Evolutionary conservation across 108 stramenopile species (phyloP), one percentile per base, ranked within the genome.

Genomic region (Asterionellopsis glacialis): DNA sequence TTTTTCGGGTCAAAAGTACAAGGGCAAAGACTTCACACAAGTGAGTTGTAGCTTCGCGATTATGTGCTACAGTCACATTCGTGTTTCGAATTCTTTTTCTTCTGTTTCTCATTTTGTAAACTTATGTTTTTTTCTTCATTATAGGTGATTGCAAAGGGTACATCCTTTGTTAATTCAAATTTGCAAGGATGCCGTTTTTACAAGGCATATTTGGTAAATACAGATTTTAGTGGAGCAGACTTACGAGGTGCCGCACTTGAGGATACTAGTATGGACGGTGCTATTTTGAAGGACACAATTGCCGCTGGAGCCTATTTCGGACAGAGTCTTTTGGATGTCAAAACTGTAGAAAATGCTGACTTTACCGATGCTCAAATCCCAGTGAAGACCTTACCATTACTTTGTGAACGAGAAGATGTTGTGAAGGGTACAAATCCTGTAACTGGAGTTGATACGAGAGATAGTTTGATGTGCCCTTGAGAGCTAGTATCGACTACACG

Each of bases 381-480:
- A 13, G 43, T 59, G 33, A 93, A 93, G 62, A 81, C 75, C 2
- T 28, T 85, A 27, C 70, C 77, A 1, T 60, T 70, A 42, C 61
- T 93, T 16, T 93, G 91, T 62, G 74, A 84, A 25, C 59, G 91
- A 26, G 71, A 70, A 0, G 91, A 89, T 75, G 7, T 33, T 33
- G 86, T 90, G 33, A 93, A 83, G 63, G 96, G 94, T 9, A 92
- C 83, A 41, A 96, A 97, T 69, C 91, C 93, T 3, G 70, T 63
- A 0, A 95, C 96, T 11, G 92, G 92, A n/a, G 90, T 72, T 9
- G 93, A 95, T 66, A 97, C 96, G 1, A 69, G 91, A 56, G 96
- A 97, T 9, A 77, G 76, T 65, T 69, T 94, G 18, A 89, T 95
- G 81, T 97, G 96, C 63, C 74, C 64, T 13, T 81, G 65, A 33